Base-by-base conservation (phyloP, 257 asterid species). In the Solanum ahanhuiri region DNA sequence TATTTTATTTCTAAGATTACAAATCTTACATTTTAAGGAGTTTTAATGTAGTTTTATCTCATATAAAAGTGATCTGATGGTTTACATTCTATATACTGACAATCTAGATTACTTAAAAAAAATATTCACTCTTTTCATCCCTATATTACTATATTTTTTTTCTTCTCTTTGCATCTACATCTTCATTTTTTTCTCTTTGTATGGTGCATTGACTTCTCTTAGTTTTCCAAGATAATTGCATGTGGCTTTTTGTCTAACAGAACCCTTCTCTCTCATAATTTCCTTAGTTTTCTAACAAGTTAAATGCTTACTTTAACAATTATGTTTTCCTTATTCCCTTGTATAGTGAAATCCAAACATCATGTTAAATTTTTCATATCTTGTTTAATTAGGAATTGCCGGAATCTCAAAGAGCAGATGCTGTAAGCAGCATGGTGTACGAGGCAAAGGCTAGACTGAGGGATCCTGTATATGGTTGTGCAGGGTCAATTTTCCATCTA, bases 401-500 rank as follows among this genome's bases (percentile, higher is more conserved):
- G 0, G 98, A 95, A 89, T 30, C 69, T 9, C 95, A 92, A 34
- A 89, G 96, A 28, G 30, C 92, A 0, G 97, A 94, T 82, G 95
- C 98, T 4, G 98, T 92, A 86, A 94, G 95, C 84, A 92, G 98
- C 90, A 90, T 94, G 97, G 98, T 93, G 76, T 95, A 95, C n/a
- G 98, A 95, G 88, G 98, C 97, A 2, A 92, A 92, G 43, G 97
- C 97, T 0, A 87, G 98, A 90, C 86, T 93, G 8, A 88, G 98
- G 17, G 98, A 95, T 67, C 98, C n/a, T n/a, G n/a, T n/a, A n/a
- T n/a, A n/a, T n/a, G n/a, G n/a, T n/a, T n/a, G n/a, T n/a, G n/a
- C n/a, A n/a, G n/a, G n/a, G n/a, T n/a, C n/a, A n/a, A n/a, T n/a
- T n/a, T 28, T 28, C 28, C 28, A 28, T 28, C 28, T 28, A 28